A percentile compares a stretch with the other conserved stretches of the same genome.
These are phyloP conservation scores for Uronychia binucleata DNA, from an alignment of 73 alveolate genomes.

Conservation along the genomic window DNA sequence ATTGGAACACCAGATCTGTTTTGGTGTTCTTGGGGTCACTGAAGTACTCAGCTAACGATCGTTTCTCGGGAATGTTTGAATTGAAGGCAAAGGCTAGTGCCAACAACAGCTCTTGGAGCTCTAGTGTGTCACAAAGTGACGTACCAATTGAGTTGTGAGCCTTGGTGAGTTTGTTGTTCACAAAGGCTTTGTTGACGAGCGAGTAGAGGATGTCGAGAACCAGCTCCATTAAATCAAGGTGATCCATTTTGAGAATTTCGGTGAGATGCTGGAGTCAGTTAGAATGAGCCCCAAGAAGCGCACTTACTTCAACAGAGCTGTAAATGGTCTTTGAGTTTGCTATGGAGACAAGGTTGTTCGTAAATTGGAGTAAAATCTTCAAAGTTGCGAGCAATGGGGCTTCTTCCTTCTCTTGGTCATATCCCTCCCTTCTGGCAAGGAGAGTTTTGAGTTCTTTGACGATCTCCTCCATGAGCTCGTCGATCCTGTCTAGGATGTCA, in stretches of 20 bases:
- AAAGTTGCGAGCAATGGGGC: background rate
- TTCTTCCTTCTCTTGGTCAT: background rate
- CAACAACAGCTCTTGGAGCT: background rate
- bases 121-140: background rate
- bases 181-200: slow-evolving; percentile 4
- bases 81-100: background rate
- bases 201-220: slow-evolving; percentile 8
- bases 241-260: slow-evolving; percentile 5
- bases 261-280: background rate
- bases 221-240: slow-evolving; percentile 4
- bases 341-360: slow-evolving; percentile 6
- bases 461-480: background rate
- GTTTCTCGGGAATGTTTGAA: background rate
- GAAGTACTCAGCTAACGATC: background rate
- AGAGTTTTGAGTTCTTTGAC: background rate
- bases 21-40: background rate
- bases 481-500: slow-evolving; percentile 5
- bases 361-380: background rate
- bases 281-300: background rate
- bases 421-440: background rate
- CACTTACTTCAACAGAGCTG: slow-evolving; percentile 22
- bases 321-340: slow-evolving; percentile 15
- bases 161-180: slow-evolving; percentile 7
- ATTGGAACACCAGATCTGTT: background rate
- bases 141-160: slow-evolving; percentile 6